phyloP scores from a whole-genome alignment of 225 moss, liverwort and hornwort genomes.

The Pleurozium schreberi region DNA sequence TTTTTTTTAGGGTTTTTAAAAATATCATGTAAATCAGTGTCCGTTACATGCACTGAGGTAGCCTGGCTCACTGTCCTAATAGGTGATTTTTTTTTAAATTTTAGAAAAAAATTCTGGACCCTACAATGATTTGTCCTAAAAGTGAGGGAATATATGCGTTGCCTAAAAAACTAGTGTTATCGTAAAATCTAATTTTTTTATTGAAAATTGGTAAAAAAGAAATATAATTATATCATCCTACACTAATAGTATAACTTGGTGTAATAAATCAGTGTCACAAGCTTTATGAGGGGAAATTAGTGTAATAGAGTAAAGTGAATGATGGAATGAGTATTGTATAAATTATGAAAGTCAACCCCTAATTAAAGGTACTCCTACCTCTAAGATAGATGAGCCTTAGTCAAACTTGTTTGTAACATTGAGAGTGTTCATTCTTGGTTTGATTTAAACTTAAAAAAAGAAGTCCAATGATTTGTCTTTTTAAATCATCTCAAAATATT shows the following conservation, averaged over 20 bases:
- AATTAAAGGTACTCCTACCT: fast-evolving
- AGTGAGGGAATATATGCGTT: too few relatives aligned
- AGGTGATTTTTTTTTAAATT: too few relatives aligned
- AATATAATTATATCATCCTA: too few relatives aligned
- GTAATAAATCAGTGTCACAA: not conserved
- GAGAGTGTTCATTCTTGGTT: too few relatives aligned
- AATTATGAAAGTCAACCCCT: not conserved
- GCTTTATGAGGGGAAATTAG: not conserved
- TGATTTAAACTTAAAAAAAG: not conserved
- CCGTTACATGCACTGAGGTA: not conserved
- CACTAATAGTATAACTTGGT: not conserved
- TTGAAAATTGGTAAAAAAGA: too few relatives aligned
- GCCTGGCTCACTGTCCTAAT: not conserved
- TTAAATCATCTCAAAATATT: too few relatives aligned
- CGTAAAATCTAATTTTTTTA: not conserved
- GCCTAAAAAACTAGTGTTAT: not conserved
- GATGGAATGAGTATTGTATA: not conserved
- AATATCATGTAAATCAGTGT: not conserved
- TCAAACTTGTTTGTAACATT: not conserved
- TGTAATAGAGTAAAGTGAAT: not conserved
- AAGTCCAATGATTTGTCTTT: not conserved
- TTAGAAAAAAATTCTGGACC: too few relatives aligned
- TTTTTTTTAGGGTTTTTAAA: not conserved
- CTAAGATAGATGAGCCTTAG: not conserved
- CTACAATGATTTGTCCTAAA: not conserved